Percentiles rank a stretch among this genome's conserved stretches.
Conservation (phyloP, 2,329 filamentous ascomycete genomes). For the Trichoderma hamatum region DNA sequence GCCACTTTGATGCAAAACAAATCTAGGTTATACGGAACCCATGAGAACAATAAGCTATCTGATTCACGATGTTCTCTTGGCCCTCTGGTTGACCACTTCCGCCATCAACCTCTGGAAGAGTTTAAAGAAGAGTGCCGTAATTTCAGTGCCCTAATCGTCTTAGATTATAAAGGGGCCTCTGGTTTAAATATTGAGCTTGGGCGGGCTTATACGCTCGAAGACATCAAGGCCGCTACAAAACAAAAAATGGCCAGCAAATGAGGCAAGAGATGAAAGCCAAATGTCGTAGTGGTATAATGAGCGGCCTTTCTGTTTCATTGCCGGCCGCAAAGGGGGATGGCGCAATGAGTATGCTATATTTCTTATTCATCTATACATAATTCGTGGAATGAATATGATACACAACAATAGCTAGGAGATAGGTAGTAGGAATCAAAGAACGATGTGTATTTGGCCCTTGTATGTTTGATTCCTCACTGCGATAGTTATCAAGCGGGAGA, state of each 20-base stretch:
- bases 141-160: conserved; percentile 41
- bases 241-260: conserved; percentile 51
- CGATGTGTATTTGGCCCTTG: background rate
- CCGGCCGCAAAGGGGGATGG: background rate
- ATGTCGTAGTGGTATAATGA: conserved; percentile 29
- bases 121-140: conserved; percentile 46
- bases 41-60: conserved; percentile 35
- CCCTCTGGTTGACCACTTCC: conserved; percentile 46
- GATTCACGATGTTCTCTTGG: conserved; percentile 36
- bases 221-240: conserved; percentile 42
- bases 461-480: background rate
- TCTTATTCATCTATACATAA: background rate
- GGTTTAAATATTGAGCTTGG: conserved; percentile 63
- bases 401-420: background rate
- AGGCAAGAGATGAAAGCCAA: conserved; percentile 56
- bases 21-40: conserved; percentile 32
- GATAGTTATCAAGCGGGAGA: too few species aligned
- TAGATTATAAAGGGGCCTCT: conserved; percentile 67
- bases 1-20: conserved; percentile 56
- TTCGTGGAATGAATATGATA: background rate
- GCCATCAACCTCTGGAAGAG: conserved; percentile 48
- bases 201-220: conserved; percentile 61
- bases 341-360: background rate
- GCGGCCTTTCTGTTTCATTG: background rate
- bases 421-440: background rate